Evolutionary conservation across 2,329 filamentous ascomycete species (phyloP), one percentile per base, ranked within the genome.

Genomic region (Trichophyton verrucosum): DNA sequence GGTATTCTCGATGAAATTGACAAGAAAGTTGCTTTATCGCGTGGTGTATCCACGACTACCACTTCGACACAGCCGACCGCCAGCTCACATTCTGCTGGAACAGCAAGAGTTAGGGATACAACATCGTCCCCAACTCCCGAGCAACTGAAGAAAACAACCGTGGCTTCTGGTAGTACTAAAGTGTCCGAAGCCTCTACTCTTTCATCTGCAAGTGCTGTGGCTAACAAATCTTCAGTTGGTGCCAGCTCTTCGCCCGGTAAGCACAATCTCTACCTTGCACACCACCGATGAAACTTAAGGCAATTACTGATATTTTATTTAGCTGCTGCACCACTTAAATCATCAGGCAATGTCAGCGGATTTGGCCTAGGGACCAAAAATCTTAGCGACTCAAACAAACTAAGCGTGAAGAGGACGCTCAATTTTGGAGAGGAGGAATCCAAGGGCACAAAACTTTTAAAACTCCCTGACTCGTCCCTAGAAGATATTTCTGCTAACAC

Each of bases 351-450:
- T 69, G 82, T 95, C 56, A 87, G 88, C 71, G 86, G 86, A 36
- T 97, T 97, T 69, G 92, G 91, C 1, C 84, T 97, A 53, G 81
- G 80, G 62, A 81, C 82, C 61, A 94, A 89, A 71, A 77, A 82
- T 47, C 79, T 79, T 58, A 74, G 77, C 57, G 89, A 90, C 59
- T 73, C 73, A 22, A 86, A 89, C 58, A 90, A 88, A 68, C 73
- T 81, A 2, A 78, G 82, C 3, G 78, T 83, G 20, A 90, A 89
- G 70, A 86, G 86, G 66, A 90, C 88, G 63, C 78, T 95, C 22
- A 86, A 91, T 67, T 86, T 96, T 67, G 91, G 88, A 63, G 92
- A 96, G 69, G 92, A 96, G 68, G 89, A 95, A 68, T 86, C 85
- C 36, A 87, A 86, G 1, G 86, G 88, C 70, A 88, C 91, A 72